phyloP scores from a whole-genome alignment of 106 monocot species.

The Dactylorhiza incarnata region DNA sequence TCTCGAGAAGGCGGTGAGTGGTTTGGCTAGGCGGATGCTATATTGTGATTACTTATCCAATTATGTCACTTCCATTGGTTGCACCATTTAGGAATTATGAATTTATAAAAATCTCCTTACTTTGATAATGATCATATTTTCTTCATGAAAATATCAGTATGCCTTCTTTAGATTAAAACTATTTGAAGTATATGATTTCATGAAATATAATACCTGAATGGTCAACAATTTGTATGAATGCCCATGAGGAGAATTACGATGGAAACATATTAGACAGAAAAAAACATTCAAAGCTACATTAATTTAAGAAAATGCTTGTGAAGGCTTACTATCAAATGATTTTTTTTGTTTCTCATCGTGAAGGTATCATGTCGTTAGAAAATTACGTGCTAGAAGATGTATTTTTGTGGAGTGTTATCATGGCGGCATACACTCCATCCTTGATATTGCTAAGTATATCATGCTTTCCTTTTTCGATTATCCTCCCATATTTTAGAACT shows the following conservation, averaged over 20 bases:
- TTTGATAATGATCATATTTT: not conserved
- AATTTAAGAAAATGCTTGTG: not conserved
- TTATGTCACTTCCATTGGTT: not conserved
- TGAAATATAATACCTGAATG: not conserved
- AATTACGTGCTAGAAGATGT: not conserved
- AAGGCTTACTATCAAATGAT: not conserved
- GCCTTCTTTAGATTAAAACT: too few species aligned
- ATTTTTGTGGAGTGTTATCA: not conserved
- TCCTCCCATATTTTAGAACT: not conserved
- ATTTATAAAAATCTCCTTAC: not conserved
- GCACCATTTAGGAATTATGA: not conserved
- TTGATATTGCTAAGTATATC: not conserved
- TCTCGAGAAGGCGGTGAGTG: too few species aligned
- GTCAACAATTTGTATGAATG: not conserved
- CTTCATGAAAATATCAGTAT: not conserved
- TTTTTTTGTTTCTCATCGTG: not conserved
- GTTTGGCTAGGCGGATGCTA: too few species aligned
- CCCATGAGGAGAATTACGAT: not conserved
- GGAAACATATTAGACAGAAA: not conserved
- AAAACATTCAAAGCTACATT: not conserved
- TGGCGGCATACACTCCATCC: constrained; percentile 4
- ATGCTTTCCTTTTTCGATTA: not conserved
- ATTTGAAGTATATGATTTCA: not conserved
- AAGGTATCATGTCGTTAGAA: not conserved
- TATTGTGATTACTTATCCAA: not conserved